Evolutionary conservation across 768 basidiomycete species (phyloP).

Genomic region (Pleurotus citrinopileatus): DNA sequence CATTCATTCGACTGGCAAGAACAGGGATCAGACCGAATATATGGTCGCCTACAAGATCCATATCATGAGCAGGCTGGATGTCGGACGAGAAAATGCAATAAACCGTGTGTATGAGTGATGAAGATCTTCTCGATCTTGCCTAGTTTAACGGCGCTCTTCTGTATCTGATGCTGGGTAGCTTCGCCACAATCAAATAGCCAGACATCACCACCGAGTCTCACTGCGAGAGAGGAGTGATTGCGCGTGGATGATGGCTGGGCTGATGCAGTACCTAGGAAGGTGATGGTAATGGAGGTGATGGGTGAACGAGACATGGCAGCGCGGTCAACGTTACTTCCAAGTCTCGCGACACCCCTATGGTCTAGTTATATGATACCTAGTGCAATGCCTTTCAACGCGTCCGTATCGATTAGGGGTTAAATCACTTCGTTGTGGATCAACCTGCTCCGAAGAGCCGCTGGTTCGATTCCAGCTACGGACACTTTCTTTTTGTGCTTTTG

Average conservation of each 20-base stretch:
- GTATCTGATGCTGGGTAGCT: constrained; percentile 76
- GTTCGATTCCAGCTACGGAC: constrained; percentile 19
- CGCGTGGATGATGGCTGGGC: constrained; percentile 78
- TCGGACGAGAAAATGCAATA: constrained; percentile 11
- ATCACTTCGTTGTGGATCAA: constrained; percentile 15
- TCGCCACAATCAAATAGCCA: constrained; percentile 90
- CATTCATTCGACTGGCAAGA: constrained; percentile 68
- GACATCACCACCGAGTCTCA: constrained; percentile 65
- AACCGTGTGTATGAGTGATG: constrained; percentile 88
- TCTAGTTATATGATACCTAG: neutral
- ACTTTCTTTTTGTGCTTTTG: constrained; percentile 6
- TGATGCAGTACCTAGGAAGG: constrained; percentile 80
- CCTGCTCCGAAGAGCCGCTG: constrained; percentile 13
- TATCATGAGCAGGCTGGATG: neutral
- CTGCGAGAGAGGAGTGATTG: constrained; percentile 71
- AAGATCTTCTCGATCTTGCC: constrained; percentile 80
- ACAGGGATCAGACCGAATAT: constrained; percentile 74
- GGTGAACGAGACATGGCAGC: constrained; percentile 3
- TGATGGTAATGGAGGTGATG: constrained; percentile 45
- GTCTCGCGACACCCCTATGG: too few relatives aligned
- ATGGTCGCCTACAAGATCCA: constrained; percentile 64
- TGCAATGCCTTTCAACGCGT: neutral
- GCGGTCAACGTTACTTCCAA: too few relatives aligned
- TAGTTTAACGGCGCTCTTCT: constrained; percentile 73
- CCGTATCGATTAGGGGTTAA: constrained; percentile 19